Evolutionary conservation across 352 stramenopile genomes (phyloP).

Genomic region (Blastocystis sp.): DNA sequence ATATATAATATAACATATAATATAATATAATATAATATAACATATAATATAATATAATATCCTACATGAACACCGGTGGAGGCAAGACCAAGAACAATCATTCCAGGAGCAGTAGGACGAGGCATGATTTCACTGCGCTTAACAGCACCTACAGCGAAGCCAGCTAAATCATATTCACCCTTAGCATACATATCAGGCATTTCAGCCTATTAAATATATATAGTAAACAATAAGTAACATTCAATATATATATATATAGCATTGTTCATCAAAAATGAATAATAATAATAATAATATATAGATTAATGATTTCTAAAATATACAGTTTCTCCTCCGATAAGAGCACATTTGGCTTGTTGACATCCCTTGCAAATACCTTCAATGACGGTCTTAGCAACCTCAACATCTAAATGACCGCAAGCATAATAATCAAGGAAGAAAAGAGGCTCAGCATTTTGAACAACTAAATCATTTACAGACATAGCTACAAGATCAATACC

Average conservation of each 20-base stretch:
- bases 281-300: not conserved
- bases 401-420: slow-evolving; percentile 76
- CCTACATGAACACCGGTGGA: slow-evolving; percentile 56
- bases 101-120: slow-evolving; percentile 53
- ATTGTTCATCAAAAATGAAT: no score
- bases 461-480: slow-evolving; percentile 96
- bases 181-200: slow-evolving; percentile 95
- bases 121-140: slow-evolving; percentile 56
- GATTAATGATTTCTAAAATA: not conserved
- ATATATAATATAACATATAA: no score
- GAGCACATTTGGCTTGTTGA: slow-evolving; percentile 70
- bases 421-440: slow-evolving; percentile 99
- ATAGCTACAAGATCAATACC: slow-evolving; percentile 95
- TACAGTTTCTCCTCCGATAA: slow-evolving; percentile 63
- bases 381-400: slow-evolving; percentile 75
- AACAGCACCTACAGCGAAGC: slow-evolving; percentile 87
- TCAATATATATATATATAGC: no score
- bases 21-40: no score
- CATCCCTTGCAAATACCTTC: slow-evolving; percentile 89
- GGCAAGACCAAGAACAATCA: slow-evolving; percentile 74
- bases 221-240: slow-evolving; percentile 44
- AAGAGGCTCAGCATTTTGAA: slow-evolving; percentile 87
- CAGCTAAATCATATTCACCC: slow-evolving; percentile 91
- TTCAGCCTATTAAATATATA: slow-evolving; percentile 91
- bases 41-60: not conserved